Evolutionary conservation across 2,329 filamentous ascomycete genomes (phyloP), one percentile per base, ranked within the genome.

Genomic region (Exophiala sp.): DNA sequence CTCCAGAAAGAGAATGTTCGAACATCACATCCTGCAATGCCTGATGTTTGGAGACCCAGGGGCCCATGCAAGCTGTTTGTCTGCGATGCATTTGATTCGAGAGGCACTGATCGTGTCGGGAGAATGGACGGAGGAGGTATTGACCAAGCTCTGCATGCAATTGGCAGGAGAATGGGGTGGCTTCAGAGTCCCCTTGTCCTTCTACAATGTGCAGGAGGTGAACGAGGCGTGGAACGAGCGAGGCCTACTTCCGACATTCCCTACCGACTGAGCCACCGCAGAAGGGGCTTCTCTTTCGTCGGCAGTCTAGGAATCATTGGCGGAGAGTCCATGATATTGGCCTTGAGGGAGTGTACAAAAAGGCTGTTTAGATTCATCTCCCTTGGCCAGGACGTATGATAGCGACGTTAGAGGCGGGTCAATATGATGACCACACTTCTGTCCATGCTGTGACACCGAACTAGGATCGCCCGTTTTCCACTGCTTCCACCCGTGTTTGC

Each of bases 111-210:
- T 54, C 23, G 24, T 51, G 14, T 29, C 45, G 7, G 51, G 48
- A 2, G 34, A 38, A 23, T 57, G 54, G 54, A 57, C 41, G 5
- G 54, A 52, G 10, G 23, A 52, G 16, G 23, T 50, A 9, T 19
- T 57, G 32, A 43, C 52, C 2, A 43, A 42, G 16, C 43, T 57
- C 24, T 54, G 51, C 39, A 52, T 57, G 48, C 54, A 57, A 32
- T 9, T 57, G 38, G 42, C 37, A 18, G 52, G 47, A 27, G 54
- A 57, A 46, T 57, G 54, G 54, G 50, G 46, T n/a, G 47, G 48
- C 6, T 57, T 47, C 48, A 19, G 27, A 18, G 46, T 57, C 9
- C 54, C 54, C 40, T 19, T 38, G 18, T 21, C 9, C 37, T 54
- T 52, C 43, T 54, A 50, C 45, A 45, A 57, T 29, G 54, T 54